Evolutionary conservation across 345 rosid species (phyloP), one percentile per base, ranked within the genome.

Genomic region (Mallotus nudiflorus): DNA sequence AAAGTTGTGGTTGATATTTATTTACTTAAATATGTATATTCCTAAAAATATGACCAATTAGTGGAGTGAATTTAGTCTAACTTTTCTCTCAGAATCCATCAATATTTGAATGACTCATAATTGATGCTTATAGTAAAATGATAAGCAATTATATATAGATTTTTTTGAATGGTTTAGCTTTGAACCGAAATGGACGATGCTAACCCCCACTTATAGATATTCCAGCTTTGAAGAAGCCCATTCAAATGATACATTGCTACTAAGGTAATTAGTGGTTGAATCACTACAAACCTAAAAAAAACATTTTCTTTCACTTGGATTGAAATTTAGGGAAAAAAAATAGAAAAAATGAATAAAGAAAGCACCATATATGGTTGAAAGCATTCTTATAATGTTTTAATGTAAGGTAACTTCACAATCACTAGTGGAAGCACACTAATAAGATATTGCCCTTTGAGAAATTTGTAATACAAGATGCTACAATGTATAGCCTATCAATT

Each of bases 171-270:
- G n/a, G n/a, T n/a, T n/a, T n/a, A n/a, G n/a, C n/a, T n/a, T n/a
- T n/a, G n/a, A n/a, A n/a, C n/a, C n/a, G n/a, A n/a, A n/a, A n/a
- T n/a, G n/a, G n/a, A n/a, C n/a, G n/a, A n/a, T n/a, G n/a, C n/a
- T n/a, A n/a, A n/a, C n/a, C n/a, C n/a, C n/a, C n/a, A 40, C 77
- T 72, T 58, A 81, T 82, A 81, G 62, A 8, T 24, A 53, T 15
- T 72, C 66, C 85, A 81, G 66, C 51, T 68, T 73, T 62, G 69
- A n/a, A 29, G 86, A 68, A 70, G 81, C 74, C 87, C 85, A 83
- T 72, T 83, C 81, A 14, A 18, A 71, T 2, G 89, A 86, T 73
- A 85, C 75, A 57, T 76, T 55, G 46, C 89, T 84, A 35, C 52
- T 73, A 39, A 85, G 75, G 49, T 67, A 79, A 78, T 85, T 85